Evolutionary conservation across 768 basidiomycete genomes (phyloP).

Genomic region (button mushroom (Agaricus bisporus)): DNA sequence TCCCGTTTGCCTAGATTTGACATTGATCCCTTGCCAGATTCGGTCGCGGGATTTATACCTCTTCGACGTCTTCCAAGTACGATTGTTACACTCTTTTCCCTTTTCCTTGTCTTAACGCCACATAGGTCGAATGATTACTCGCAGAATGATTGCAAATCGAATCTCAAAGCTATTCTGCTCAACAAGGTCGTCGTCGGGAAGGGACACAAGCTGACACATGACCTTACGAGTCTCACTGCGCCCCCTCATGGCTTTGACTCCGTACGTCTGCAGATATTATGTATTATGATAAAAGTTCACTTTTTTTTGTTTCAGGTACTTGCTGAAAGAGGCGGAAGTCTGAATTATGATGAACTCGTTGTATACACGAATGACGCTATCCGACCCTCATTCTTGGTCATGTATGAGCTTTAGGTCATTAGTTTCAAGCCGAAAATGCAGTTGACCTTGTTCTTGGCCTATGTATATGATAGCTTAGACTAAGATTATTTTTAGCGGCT

Average conservation of each 20-base stretch:
- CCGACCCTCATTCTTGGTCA: constrained; percentile 62
- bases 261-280: constrained; percentile 31
- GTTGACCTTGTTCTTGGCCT: no score
- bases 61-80: constrained; percentile 73
- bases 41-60: constrained; percentile 67
- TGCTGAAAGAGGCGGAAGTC: constrained; percentile 57
- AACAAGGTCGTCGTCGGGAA: constrained; percentile 72
- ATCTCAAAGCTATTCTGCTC: constrained; percentile 58
- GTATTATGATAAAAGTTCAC: not conserved
- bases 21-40: constrained; percentile 33
- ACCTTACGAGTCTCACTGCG: constrained; percentile 46
- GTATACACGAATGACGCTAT: constrained; percentile 71
- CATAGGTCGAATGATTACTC: constrained; percentile 66
- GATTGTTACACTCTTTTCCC: constrained; percentile 12
- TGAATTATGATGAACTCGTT: constrained; percentile 69
- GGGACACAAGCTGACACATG: constrained; percentile 58
- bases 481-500: not conserved
- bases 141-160: constrained; percentile 46
- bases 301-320: constrained; percentile 40
- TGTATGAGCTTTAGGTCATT: constrained; percentile 47
- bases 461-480: no score
- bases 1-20: not conserved
- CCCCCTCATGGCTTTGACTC: constrained; percentile 65
- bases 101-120: not conserved
- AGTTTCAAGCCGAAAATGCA: no score